Evolutionary conservation across 192 early-diverging fungal genomes (phyloP), one percentile per base, ranked within the genome.

Genomic region (Dissophora globulifera): DNA sequence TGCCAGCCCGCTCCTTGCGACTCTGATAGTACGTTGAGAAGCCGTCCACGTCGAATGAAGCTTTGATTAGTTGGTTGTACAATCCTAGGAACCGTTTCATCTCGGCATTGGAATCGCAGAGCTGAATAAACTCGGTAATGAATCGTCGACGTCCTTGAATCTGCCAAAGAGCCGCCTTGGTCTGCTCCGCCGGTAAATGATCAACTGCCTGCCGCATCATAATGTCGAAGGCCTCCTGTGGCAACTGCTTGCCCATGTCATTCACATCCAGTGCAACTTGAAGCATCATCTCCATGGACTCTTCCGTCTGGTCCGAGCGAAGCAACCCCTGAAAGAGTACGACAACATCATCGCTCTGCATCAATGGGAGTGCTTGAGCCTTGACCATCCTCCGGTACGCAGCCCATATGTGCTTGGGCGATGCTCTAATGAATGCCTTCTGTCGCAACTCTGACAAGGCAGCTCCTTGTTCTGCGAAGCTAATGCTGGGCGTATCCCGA

Each of bases 121-220:
- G 32, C 19, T 76, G 72, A 2, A 62, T 56, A 2, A 62, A 55
- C 22, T 76, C 63, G 10, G 72, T 45, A 17, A 76, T 43, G 47
- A 76, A 76, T 5, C 72, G 72, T 25, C 72, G 56, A 15, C 72
- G 72, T 22, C 72, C 72, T 29, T 67, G 72, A 15, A 76, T 76
- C 38, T 76, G 72, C 63, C 58, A 50, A 3, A 67, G 5, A 4
- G 47, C 43, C 0, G 63, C 58, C 27, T 76, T 76, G 51, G 67
- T 48, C 47, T 76, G 72, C 7, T 76, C 72, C 1, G 51, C 52
- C 1, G 72, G 72, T 26, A 76, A 23, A 16, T 76, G 41, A 10
- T 61, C 62, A 10, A 61, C 33, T 4, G 72, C 31, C 11, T 76
- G 72, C 11, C 17, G 31, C 22, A 56, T 41, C 15, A 76, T 48